Base-by-base conservation (phyloP, 345 rosid species). In the Adansonia digitata region DNA sequence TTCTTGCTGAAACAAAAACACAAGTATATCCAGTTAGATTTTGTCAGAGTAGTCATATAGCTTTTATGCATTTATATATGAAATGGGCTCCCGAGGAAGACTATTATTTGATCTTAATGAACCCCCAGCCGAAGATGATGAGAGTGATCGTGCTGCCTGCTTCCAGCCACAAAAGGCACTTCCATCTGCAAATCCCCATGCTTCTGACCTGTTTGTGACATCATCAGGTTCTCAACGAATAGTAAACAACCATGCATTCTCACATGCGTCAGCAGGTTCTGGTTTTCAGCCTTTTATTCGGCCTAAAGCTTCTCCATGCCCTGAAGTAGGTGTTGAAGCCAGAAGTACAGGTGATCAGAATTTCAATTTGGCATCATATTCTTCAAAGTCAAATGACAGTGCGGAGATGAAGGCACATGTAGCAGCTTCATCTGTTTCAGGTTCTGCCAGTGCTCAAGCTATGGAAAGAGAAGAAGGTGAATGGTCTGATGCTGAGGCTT, bases 401-500 rank as follows among this genome's bases (percentile, higher is more conserved):
- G 85, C 83, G 78, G 81, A 75, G 60, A 68, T 76, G 39, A 87
- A 82, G 59, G 81, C 76, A 67, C 75, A 82, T 55, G 80, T 72
- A 66, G 78, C 77, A 37, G 74, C 84, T 14, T 72, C 77, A 4
- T 14, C 63, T 26, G 80, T 78, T 82, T 77, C 79, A 35, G 81
- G 77, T 75, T 78, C 69, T 73, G 72, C 80, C 69, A 83, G 78
- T 81, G 77, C 66, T 35, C 79, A 74, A 60, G 81, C 75, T 13
- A 55, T 81, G 39, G 99, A 93, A 78, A 91, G 92, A 84, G 99
- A 96, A 88, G 99, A 96, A 88, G 98, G 99, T 74, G 99, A 96
- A 82, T 93, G 90, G 97, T 89, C 86, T 49, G 98, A 93, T 75
- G 81, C 82, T 5, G 99, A 91, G 83, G 88, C 83, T 61, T 73